Percentiles rank a stretch among this genome's conserved stretches.
Evolutionary conservation across 73 alveolate species (phyloP).

Genomic region (Paramecium primaurelia): DNA sequence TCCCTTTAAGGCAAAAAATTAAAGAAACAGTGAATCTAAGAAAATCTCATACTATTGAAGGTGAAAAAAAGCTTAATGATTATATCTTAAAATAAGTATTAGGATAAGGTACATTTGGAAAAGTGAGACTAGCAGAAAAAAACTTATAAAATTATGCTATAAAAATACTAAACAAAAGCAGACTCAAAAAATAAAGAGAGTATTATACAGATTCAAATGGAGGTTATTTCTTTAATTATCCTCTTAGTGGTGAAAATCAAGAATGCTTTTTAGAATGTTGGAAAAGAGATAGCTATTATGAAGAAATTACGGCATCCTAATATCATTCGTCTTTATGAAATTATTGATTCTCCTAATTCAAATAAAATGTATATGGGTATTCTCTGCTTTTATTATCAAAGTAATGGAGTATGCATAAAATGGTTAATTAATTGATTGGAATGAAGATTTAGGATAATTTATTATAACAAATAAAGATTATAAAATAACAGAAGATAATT

Average conservation of each 20-base stretch:
- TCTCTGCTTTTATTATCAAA: background rate
- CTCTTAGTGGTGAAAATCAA: slow-evolving; percentile 65
- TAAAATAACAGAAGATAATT: slow-evolving; percentile 57
- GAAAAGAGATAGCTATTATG: slow-evolving; percentile 93
- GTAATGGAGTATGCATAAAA: slow-evolving; percentile 86
- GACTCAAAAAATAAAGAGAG: slow-evolving; percentile 26
- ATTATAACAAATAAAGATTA: slow-evolving; percentile 34
- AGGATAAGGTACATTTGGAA: slow-evolving; percentile 59
- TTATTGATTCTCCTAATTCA: slow-evolving; percentile 93
- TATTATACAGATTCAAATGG: slow-evolving; percentile 77
- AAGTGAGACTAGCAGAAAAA: slow-evolving; percentile 48
- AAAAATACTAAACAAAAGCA: slow-evolving; percentile 37
- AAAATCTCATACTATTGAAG: background rate
- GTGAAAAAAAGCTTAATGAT: slow-evolving; percentile 42
- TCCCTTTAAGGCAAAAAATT: background rate
- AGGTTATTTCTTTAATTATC: slow-evolving; percentile 62
- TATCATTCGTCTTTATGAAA: slow-evolving; percentile 82
- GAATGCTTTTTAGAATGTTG: slow-evolving; percentile 78
- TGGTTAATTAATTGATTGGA: slow-evolving; percentile 90
- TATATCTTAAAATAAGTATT: background rate
- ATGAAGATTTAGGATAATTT: slow-evolving; percentile 77
- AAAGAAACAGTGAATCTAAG: background rate
- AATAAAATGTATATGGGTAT: slow-evolving; percentile 84
- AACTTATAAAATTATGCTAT: background rate
- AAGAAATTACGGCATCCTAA: slow-evolving; percentile 91